Evolutionary conservation across 768 basidiomycete species (phyloP).

Genomic region (Trametes cinnabarina): DNA sequence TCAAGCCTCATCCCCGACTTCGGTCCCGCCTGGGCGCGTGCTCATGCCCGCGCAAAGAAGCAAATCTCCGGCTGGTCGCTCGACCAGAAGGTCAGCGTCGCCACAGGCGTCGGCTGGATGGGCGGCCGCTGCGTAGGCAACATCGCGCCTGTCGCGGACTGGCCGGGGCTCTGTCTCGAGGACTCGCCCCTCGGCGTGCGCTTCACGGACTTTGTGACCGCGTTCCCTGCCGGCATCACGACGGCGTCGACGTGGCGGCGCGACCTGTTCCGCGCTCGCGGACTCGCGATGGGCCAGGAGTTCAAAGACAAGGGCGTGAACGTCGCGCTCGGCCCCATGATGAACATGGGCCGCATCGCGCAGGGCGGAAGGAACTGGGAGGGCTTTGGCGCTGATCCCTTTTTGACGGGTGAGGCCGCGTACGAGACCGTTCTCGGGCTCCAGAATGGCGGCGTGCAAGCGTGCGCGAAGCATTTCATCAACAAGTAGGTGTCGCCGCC

Average conservation of each 20-base stretch:
- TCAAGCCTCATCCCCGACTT: conserved; percentile 45
- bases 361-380: conserved; percentile 91
- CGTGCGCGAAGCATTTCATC: conserved; percentile 82
- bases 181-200: conserved; percentile 81
- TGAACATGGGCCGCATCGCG: conserved; percentile 80
- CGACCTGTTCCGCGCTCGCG: conserved; percentile 71
- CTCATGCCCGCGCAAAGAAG: conserved; percentile 22
- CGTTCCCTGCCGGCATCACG: conserved; percentile 84
- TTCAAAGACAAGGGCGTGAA: conserved; percentile 83
- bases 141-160: conserved; percentile 50
- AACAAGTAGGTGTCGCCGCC: conserved; percentile 52
- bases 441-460: conserved; percentile 77
- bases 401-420: conserved; percentile 71
- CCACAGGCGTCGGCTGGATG: conserved; percentile 68
- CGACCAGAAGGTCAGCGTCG: conserved; percentile 62
- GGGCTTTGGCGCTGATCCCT: conserved; percentile 93
- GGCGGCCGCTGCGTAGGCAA: conserved; percentile 70
- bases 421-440: conserved; percentile 83
- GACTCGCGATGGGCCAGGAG: conserved; percentile 77
- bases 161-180: conserved; percentile 74
- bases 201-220: conserved; percentile 65
- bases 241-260: conserved; percentile 83
- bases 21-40: conserved; percentile 21
- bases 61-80: conserved; percentile 51
- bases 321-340: conserved; percentile 76